A percentile compares a stretch with the other conserved stretches of the same genome.
These are phyloP conservation scores for Diplogelasinospora grovesii DNA, from an alignment of 495 filamentous ascomycete species.

Conservation along the genomic window DNA sequence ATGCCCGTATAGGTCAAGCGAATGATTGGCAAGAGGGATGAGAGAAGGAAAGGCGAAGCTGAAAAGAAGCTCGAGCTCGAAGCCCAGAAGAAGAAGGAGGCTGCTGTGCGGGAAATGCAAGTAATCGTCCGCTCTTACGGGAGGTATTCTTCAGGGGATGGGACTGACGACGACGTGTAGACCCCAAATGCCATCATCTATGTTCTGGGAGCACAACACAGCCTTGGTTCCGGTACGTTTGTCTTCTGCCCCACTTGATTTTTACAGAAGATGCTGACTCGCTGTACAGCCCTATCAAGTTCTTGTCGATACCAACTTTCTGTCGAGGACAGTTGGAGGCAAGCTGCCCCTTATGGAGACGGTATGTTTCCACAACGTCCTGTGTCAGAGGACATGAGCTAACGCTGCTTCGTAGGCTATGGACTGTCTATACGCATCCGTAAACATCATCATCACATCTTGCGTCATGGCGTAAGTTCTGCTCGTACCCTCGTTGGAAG, in stretches of 20 bases:
- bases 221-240: constrained; percentile 59
- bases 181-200: constrained; percentile 70
- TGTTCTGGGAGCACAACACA: constrained; percentile 95
- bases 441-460: constrained; percentile 62
- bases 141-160: neutral
- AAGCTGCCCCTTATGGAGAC: constrained; percentile 82
- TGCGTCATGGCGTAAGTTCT: constrained; percentile 46
- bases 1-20: constrained; percentile 47
- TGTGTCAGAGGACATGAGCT: too few relatives aligned
- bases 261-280: constrained; percentile 4
- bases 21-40: constrained; percentile 55
- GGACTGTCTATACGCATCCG: constrained; percentile 67
- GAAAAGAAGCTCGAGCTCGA: constrained; percentile 47
- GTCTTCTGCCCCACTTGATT: neutral
- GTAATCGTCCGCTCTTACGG: constrained; percentile 1
- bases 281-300: constrained; percentile 23
- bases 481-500: neutral
- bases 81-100: constrained; percentile 51
- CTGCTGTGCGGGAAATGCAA: constrained; percentile 62
- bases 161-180: too few relatives aligned
- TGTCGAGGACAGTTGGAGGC: constrained; percentile 80
- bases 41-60: constrained; percentile 52
- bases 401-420: constrained; percentile 46
- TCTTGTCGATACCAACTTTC: constrained; percentile 78
- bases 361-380: constrained; percentile 14